Conservation (phyloP, 805 yeast species). For the Lipomyces starkeyi region DNA sequence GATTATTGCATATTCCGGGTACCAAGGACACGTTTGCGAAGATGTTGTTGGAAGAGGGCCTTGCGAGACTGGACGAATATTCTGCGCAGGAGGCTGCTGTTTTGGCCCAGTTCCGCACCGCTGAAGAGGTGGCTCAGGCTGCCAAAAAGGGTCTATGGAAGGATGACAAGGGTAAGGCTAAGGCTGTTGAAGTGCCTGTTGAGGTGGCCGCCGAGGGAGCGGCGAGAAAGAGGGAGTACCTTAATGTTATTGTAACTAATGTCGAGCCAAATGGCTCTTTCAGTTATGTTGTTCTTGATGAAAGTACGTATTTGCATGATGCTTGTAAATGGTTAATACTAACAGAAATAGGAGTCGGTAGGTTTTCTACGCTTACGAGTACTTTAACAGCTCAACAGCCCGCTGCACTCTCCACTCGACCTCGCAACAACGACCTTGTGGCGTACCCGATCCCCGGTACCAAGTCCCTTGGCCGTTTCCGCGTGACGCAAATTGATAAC, state of each 20-base stretch:
- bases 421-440: conserved; percentile 32
- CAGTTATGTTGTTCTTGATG: conserved; percentile 27
- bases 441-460: conserved; percentile 24
- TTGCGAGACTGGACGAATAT: conserved; percentile 66
- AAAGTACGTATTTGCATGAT: conserved; percentile 9
- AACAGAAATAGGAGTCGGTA: neutral
- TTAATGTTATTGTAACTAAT: conserved; percentile 47
- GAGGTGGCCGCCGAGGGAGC: conserved; percentile 34
- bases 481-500: conserved; percentile 25
- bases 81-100: conserved; percentile 64
- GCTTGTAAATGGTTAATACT: neutral
- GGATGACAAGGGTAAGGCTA: conserved; percentile 55
- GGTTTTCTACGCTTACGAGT: conserved; percentile 13
- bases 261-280: conserved; percentile 44
- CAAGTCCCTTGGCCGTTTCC: conserved; percentile 26
- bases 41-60: conserved; percentile 64
- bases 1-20: conserved; percentile 61
- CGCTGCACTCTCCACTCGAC: conserved; percentile 12
- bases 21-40: conserved; percentile 52
- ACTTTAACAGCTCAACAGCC: conserved; percentile 18
- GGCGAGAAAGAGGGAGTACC: conserved; percentile 42
- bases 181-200: conserved; percentile 39
- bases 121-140: conserved; percentile 66
- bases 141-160: conserved; percentile 71
- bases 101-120: conserved; percentile 59